Conservation (phyloP, 1,139 yeast species). For the Scheffersomyces parashehatae region DNA sequence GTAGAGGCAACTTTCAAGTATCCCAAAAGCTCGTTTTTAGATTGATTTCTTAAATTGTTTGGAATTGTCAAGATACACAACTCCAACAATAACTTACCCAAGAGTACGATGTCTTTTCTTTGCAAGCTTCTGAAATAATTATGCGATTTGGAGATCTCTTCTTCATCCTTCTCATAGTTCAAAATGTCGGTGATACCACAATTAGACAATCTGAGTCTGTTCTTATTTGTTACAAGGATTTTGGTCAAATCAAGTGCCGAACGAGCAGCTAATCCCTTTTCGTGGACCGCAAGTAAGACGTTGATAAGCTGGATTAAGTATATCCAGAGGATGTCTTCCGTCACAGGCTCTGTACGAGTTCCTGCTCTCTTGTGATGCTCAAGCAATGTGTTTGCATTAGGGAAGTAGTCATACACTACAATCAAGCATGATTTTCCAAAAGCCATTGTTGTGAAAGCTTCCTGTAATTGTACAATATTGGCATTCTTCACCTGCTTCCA, state of each 20-base stretch:
- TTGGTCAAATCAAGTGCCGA: constrained; percentile 62
- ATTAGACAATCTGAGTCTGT: constrained; percentile 69
- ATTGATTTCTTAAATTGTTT: constrained; percentile 16
- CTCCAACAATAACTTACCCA: constrained; percentile 63
- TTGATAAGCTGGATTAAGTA: constrained; percentile 72
- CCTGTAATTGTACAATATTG: constrained; percentile 66
- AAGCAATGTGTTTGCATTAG: constrained; percentile 58
- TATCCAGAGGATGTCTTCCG: constrained; percentile 72
- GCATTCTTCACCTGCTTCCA: constrained; percentile 60
- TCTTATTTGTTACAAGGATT: constrained; percentile 69
- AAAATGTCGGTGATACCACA: constrained; percentile 75
- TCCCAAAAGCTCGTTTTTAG: constrained; percentile 5
- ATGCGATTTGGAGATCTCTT: constrained; percentile 13
- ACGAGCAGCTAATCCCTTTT: constrained; percentile 61
- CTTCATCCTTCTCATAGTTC: constrained; percentile 37
- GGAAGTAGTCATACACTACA: constrained; percentile 60
- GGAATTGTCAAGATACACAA: constrained; percentile 51
- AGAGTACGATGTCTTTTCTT: constrained; percentile 50
- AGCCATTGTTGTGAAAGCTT: constrained; percentile 85
- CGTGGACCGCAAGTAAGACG: constrained; percentile 67
- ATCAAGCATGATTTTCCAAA: constrained; percentile 64
- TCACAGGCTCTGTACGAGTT: constrained; percentile 45
- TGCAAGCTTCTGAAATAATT: constrained; percentile 32
- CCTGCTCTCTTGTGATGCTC: constrained; percentile 41
- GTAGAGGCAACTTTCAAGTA: constrained; percentile 18